Evolutionary conservation across 2,329 filamentous ascomycete genomes (phyloP), one percentile per base, ranked within the genome.

Genomic region (Aspergillus sp.): DNA sequence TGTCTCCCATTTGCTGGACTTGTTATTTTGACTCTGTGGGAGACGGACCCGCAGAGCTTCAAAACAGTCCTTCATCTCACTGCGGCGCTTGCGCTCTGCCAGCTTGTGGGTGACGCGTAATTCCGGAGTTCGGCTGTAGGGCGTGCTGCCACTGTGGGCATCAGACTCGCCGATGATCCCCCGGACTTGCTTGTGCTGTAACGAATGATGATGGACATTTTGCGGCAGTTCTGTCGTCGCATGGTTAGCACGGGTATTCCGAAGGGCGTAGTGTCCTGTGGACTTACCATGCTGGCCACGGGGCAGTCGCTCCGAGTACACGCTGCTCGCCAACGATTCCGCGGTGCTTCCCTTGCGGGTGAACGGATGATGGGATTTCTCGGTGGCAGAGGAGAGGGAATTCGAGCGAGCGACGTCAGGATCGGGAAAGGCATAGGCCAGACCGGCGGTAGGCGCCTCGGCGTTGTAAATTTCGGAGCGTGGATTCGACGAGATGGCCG

Each of bases 1-100:
- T 1, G 76, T 79, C 57, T 79, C 77, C 77, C 77, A 79, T 65
- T 79, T 79, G 63, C 77, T 79, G 6, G 77, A 78, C 57, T 79
- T 79, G 61, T 77, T 78, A 56, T 74, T 77, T 57, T 77, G 76
- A 50, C 65, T 71, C 14, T 73, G 67, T 3, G 77, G 77, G 1
- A 79, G 67, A 25, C 74, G 72, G 34, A 70, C 60, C 25, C 77
- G 70, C 41, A 79, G 60, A 17, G 70, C 64, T 59, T 79, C 77
- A 55, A 79, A 79, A 46, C 76, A 77, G 59, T 78, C 76, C 54
- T 79, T 79, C 77, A 79, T 79, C 56, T 79, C 77, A 51, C 76
- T 79, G 43, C 77, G 75, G 34, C 77, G 75, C 61, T 79, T 79
- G 14, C 77, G 70, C 65, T 79, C 77, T 14, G 77, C 77, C 21